A percentile compares a stretch with the other conserved stretches of the same genome.
phyloP scores from a whole-genome alignment of 495 filamentous ascomycete genomes.

The Xylaria longipes region DNA sequence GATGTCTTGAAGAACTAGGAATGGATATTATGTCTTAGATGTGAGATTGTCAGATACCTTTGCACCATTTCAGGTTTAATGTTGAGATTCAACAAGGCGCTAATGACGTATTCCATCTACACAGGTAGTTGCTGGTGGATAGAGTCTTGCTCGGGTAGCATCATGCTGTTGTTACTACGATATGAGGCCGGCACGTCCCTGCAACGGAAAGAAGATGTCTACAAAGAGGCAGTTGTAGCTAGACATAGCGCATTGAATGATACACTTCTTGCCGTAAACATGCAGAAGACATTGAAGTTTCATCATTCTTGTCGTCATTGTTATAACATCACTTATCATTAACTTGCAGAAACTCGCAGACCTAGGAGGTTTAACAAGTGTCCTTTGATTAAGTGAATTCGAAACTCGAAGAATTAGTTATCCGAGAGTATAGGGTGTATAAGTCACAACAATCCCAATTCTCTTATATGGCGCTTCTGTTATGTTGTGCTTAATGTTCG shows the following conservation, averaged over 20 bases:
- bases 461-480: background rate
- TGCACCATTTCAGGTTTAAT: constrained; percentile 2
- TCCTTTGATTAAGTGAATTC: background rate
- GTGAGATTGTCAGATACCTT: background rate
- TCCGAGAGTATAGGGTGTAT: background rate
- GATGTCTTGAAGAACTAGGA: too few relatives aligned
- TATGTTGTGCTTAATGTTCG: background rate
- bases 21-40: constrained; percentile 1
- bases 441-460: background rate
- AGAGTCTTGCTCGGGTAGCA: background rate
- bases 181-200: background rate
- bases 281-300: background rate
- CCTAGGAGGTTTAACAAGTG: background rate
- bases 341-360: too few relatives aligned
- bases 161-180: background rate
- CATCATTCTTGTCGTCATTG: background rate
- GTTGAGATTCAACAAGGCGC: constrained; percentile 1
- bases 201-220: background rate
- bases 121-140: background rate
- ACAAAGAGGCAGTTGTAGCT: background rate
- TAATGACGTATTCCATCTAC: constrained; percentile 9
- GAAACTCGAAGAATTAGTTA: background rate
- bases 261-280: background rate
- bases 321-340: background rate
- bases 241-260: background rate